phyloP scores from a whole-genome alignment of 164 flowering plant species.

The grape (Vitis vinifera) region ASM3070453v1 NC_081806.1:4559501-4560000 shows the following conservation, averaged over 20 bases:
- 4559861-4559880: slow-evolving; percentile 86
- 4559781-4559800: slow-evolving; percentile 87
- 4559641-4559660: slow-evolving; percentile 76
- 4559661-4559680: slow-evolving; percentile 85
- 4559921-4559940: slow-evolving; percentile 1
- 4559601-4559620: slow-evolving; percentile 69
- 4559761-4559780: slow-evolving; percentile 90
- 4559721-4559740: slow-evolving; percentile 71
- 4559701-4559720: slow-evolving; percentile 92
- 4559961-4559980: slow-evolving; percentile 15
- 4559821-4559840: slow-evolving; percentile 86
- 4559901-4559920: background rate
- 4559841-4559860: slow-evolving; percentile 88
- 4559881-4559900: slow-evolving; percentile 27
- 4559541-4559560: slow-evolving; percentile 91
- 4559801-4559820: slow-evolving; percentile 99
- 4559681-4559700: slow-evolving; percentile 93
- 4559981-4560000: slow-evolving; percentile 6
- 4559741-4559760: slow-evolving; percentile 89
- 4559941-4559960: slow-evolving; percentile 3
- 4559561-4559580: slow-evolving; percentile 97
- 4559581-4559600: slow-evolving; percentile 70
- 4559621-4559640: slow-evolving; percentile 85
- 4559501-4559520: slow-evolving; percentile 88
- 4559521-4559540: slow-evolving; percentile 89